Evolutionary conservation across 371 early-diverging fungal genomes (phyloP), one percentile per base, ranked within the genome.

Genomic region (Lichtheimia ramosa): DNA sequence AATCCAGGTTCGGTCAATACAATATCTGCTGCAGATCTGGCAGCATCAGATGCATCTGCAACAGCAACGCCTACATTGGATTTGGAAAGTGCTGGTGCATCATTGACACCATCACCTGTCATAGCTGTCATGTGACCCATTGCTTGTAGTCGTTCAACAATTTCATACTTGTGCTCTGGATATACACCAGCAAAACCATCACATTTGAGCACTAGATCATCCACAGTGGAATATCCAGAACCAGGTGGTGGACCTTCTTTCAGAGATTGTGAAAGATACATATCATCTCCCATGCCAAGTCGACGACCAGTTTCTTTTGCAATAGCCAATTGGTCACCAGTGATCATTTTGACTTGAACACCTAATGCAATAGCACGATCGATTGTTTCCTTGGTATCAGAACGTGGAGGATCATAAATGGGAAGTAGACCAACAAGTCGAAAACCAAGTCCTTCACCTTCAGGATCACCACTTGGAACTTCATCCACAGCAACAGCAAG

Each of bases 81-180:
- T 83, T 89, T 89, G 73, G 87, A 85, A 55, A 98, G 88, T 54
- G 97, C 96, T 16, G 94, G 95, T n/a, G 96, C 93, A 77, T 96
- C 99, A 76, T 96, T 97, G 64, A 95, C 95, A 82, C 97, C 96
- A 74, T 96, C 96, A 70, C 99, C 98, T 46, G 94, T 93, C 94
- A 95, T 94, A 51, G 89, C 91, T 53, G 90, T 92, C 75, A 90
- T 83, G 63, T 92, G 87, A 24, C 89, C 89, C 63, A 84, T 76
- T 63, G 83, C 82, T 77, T 96, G 94, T 56, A 97, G 83, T 54
- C 92, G 91, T 69, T 90, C 88, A 48, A 98, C 94, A 77, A 97
- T 92, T 74, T 92, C 91, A 58, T 91, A 85, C 84, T 96, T 96
- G 82, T 94, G 93, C 73, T 96, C 96, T n/a, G 98, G 95, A 65